phyloP scores from a whole-genome alignment of 495 filamentous ascomycete species.

The Podospora didyma region DNA sequence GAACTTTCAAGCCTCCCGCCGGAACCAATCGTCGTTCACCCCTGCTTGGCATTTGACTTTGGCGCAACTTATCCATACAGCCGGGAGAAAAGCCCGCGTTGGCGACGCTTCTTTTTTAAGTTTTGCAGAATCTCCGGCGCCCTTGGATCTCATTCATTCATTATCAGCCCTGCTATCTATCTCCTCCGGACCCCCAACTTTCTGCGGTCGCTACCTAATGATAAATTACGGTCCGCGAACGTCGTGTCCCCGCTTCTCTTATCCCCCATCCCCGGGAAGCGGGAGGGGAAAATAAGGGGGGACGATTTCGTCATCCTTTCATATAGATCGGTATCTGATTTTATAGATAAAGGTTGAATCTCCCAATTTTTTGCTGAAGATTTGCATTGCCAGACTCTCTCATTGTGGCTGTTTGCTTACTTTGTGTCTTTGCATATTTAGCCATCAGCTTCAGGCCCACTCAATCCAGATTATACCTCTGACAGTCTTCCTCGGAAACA shows the following conservation, averaged over 20 bases:
- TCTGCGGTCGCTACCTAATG: neutral
- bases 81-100: constrained; percentile 1
- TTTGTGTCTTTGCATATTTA: no score
- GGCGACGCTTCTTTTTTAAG: neutral
- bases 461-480: neutral
- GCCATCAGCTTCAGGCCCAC: neutral
- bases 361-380: no score
- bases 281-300: neutral
- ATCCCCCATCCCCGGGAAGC: neutral
- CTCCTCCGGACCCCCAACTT: neutral
- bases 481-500: neutral
- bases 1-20: neutral
- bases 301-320: neutral
- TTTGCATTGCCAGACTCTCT: no score
- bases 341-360: no score
- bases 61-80: constrained; percentile 20
- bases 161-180: neutral
- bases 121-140: neutral
- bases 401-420: no score
- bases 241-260: neutral
- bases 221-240: neutral
- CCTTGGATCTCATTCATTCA: neutral
- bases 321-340: neutral
- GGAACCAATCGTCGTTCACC: neutral
- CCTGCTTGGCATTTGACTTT: constrained; percentile 8